A percentile compares a stretch with the other conserved stretches of the same genome.
Conservation (phyloP, 306 rosid species). For the Begonia loranthoides region DNA sequence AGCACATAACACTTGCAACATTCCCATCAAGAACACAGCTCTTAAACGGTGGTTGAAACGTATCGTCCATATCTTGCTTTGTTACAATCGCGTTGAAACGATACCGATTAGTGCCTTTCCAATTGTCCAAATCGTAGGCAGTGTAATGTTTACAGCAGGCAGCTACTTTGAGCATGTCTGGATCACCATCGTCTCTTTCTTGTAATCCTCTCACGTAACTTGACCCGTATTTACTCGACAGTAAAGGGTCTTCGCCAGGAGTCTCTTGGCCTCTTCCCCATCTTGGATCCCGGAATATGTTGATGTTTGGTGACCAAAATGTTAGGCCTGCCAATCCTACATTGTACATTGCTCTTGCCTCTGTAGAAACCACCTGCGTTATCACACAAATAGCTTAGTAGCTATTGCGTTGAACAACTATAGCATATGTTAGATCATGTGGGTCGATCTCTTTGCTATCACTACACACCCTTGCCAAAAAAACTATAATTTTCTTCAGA, state of each 20-base stretch:
- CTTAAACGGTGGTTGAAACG: constrained; percentile 67
- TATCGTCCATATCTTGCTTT: constrained; percentile 69
- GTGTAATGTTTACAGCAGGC: constrained; percentile 83
- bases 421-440: too few relatives aligned
- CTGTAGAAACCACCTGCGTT: constrained; percentile 67
- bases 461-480: too few relatives aligned
- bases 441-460: too few relatives aligned
- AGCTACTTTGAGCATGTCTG: constrained; percentile 90
- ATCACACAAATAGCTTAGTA: constrained; percentile 20
- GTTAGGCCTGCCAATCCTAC: constrained; percentile 55
- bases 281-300: constrained; percentile 66
- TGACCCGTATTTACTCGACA: constrained; percentile 44
- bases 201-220: constrained; percentile 64
- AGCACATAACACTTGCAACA: constrained; percentile 81
- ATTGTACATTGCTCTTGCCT: constrained; percentile 78
- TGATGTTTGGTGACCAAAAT: constrained; percentile 81
- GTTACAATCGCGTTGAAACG: constrained; percentile 77
- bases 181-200: constrained; percentile 22
- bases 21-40: constrained; percentile 68
- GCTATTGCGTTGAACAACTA: too few relatives aligned
- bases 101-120: constrained; percentile 70
- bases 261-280: constrained; percentile 81
- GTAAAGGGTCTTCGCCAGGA: constrained; percentile 69
- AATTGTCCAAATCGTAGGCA: constrained; percentile 63
- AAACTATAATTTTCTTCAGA: too few relatives aligned